A percentile compares a stretch with the other conserved stretches of the same genome.
phyloP scores from a whole-genome alignment of 2,329 filamentous ascomycete species.

The Beauveria pseudobassiana region DNA sequence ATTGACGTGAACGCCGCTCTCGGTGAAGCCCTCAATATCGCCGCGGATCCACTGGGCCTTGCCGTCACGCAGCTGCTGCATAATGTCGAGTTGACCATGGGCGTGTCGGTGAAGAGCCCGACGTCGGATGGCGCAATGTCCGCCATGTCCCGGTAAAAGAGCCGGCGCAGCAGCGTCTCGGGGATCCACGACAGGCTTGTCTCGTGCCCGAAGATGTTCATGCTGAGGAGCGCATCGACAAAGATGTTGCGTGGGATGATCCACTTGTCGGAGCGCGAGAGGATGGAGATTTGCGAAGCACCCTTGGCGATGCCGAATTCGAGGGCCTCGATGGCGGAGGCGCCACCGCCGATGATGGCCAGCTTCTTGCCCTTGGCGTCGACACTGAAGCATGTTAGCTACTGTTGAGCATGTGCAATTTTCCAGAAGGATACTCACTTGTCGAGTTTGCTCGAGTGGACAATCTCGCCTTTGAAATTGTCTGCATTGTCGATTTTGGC shows the following conservation, averaged over 20 bases:
- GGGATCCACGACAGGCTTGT: constrained; percentile 71
- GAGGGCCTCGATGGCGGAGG: constrained; percentile 73
- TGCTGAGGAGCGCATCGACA: constrained; percentile 62
- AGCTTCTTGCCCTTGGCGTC: constrained; percentile 67
- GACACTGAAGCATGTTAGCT: constrained; percentile 39
- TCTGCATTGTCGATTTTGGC: constrained; percentile 63
- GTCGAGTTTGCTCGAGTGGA: constrained; percentile 69
- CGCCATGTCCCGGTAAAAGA: constrained; percentile 77
- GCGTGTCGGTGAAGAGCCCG: constrained; percentile 75
- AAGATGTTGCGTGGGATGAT: constrained; percentile 76
- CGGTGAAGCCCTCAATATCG: constrained; percentile 62
- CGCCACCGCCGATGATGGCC: constrained; percentile 66
- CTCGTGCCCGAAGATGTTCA: constrained; percentile 75
- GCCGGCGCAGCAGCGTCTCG: constrained; percentile 62
- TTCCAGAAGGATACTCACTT: constrained; percentile 29
- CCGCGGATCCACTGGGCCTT: constrained; percentile 74
- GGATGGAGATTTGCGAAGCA: constrained; percentile 61
- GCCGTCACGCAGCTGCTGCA: constrained; percentile 65
- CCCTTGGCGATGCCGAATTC: constrained; percentile 66
- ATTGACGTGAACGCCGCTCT: constrained; percentile 62
- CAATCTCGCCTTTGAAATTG: constrained; percentile 62
- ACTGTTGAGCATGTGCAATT: accelerated
- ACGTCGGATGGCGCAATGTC: constrained; percentile 62
- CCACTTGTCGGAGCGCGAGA: constrained; percentile 78
- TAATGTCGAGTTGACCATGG: constrained; percentile 80